Evolutionary conservation across 2,329 filamentous ascomycete species (phyloP).

Genomic region (Colletotrichum kahawae): DNA sequence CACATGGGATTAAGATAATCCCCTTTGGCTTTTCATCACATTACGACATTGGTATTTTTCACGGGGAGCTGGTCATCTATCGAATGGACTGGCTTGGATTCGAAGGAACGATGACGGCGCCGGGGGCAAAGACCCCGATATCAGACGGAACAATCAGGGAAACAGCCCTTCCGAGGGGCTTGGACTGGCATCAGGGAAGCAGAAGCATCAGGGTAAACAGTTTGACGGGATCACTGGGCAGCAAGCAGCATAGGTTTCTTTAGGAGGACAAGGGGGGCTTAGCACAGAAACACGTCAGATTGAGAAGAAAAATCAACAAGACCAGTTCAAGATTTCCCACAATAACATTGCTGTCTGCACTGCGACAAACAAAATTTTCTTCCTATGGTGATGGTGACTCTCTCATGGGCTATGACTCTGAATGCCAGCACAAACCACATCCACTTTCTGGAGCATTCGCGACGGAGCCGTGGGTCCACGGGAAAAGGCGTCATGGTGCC

Average conservation of each 20-base stretch:
- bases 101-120: background rate
- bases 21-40: background rate
- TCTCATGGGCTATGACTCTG: constrained; percentile 7
- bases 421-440: background rate
- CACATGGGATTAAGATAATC: background rate
- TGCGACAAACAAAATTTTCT: background rate
- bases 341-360: background rate
- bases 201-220: background rate
- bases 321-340: background rate
- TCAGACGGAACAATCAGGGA: background rate
- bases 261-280: background rate
- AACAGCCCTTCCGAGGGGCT: background rate
- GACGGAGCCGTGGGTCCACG: constrained; percentile 7
- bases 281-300: background rate
- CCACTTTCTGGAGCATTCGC: constrained; percentile 9
- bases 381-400: background rate
- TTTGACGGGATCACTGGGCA: background rate
- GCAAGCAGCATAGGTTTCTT: background rate
- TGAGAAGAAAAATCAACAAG: background rate
- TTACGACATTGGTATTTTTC: constrained; percentile 1
- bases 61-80: background rate
- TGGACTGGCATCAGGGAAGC: background rate
- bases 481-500: constrained; percentile 17
- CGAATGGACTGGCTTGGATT: background rate
- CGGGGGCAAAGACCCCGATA: background rate